A percentile compares a stretch with the other conserved stretches of the same genome.
Evolutionary conservation across 768 basidiomycete species (phyloP).

Genomic region (Mrakia blollopis): DNA sequence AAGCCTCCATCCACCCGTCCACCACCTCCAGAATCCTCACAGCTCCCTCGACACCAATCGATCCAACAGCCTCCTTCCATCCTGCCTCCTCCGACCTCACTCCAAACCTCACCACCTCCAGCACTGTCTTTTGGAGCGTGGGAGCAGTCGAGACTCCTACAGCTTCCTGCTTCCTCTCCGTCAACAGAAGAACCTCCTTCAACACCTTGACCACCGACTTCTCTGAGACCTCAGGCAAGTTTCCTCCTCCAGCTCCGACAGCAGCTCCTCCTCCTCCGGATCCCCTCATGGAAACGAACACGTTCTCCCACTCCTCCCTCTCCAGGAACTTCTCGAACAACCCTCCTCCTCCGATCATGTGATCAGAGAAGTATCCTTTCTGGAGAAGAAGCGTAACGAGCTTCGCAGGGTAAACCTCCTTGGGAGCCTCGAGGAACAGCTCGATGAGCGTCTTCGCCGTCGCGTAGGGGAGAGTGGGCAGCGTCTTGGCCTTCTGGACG

Average conservation of each 20-base stretch:
- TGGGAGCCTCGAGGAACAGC: conserved; percentile 15
- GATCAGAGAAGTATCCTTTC: conserved; percentile 14
- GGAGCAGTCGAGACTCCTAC: not conserved
- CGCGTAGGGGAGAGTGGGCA: not conserved
- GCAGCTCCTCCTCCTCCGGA: not conserved
- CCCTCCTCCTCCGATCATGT: conserved; percentile 14
- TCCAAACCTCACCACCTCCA: conserved; percentile 15
- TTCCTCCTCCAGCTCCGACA: not conserved
- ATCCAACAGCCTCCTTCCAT: conserved; percentile 21
- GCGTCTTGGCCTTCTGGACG: not conserved
- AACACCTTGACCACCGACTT: conserved; percentile 7
- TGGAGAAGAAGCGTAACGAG: conserved; percentile 9
- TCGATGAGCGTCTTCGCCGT: conserved; percentile 17
- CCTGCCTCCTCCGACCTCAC: conserved; percentile 19
- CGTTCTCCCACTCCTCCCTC: conserved; percentile 12
- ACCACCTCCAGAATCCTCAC: conserved; percentile 9
- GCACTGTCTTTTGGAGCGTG: not conserved
- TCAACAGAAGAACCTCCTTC: conserved; percentile 12
- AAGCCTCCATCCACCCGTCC: conserved; percentile 17
- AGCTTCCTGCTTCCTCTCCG: not conserved
- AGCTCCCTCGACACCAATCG: not conserved
- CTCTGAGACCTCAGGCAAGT: conserved; percentile 8
- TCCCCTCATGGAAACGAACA: conserved; percentile 8
- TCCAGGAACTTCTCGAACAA: conserved; percentile 8
- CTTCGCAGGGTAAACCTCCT: conserved; percentile 14